A percentile compares a stretch with the other conserved stretches of the same genome.
Conservation (phyloP, 306 rosid species). For the Rosa lucieae region DNA sequence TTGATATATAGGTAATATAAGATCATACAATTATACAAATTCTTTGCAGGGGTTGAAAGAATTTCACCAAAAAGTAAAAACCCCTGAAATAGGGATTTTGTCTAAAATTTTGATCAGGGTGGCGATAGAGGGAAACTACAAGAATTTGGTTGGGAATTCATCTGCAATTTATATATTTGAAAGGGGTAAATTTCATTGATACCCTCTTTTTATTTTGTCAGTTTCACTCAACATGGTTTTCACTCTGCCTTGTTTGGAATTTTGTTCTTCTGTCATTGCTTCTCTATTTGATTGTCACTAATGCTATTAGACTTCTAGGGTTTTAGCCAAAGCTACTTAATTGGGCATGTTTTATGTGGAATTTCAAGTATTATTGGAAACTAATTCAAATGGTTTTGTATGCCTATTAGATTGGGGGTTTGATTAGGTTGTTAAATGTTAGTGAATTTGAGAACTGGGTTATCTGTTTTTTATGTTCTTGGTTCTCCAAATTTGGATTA, state of each 20-base stretch:
- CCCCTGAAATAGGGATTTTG: slow-evolving; percentile 26
- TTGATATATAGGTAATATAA: neutral
- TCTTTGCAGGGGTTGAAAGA: slow-evolving; percentile 16
- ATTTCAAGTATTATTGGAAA: slow-evolving; percentile 12
- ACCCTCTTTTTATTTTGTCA: neutral
- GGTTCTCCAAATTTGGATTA: slow-evolving; percentile 1
- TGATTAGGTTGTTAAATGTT: neutral
- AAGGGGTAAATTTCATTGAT: slow-evolving; percentile 32
- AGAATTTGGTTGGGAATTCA: slow-evolving; percentile 25
- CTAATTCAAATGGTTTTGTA: slow-evolving; percentile 7
- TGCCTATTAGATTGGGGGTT: neutral
- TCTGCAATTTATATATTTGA: slow-evolving; percentile 26
- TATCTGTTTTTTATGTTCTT: slow-evolving; percentile 4
- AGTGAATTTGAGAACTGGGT: slow-evolving; percentile 23
- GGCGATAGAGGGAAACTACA: slow-evolving; percentile 19
- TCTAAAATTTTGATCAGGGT: slow-evolving; percentile 24
- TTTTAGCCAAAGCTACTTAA: slow-evolving; percentile 31
- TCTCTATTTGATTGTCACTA: slow-evolving; percentile 22
- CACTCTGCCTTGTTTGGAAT: slow-evolving; percentile 22
- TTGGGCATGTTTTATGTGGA: slow-evolving; percentile 25
- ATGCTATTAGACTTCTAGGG: slow-evolving; percentile 24
- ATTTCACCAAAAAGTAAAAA: slow-evolving; percentile 10
- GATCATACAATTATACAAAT: slow-evolving; percentile 21
- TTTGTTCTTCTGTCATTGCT: slow-evolving; percentile 2
- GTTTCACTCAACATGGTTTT: slow-evolving; percentile 5